Conservation (phyloP, 2,329 filamentous ascomycete species). For the Biscogniauxia sp. region DNA sequence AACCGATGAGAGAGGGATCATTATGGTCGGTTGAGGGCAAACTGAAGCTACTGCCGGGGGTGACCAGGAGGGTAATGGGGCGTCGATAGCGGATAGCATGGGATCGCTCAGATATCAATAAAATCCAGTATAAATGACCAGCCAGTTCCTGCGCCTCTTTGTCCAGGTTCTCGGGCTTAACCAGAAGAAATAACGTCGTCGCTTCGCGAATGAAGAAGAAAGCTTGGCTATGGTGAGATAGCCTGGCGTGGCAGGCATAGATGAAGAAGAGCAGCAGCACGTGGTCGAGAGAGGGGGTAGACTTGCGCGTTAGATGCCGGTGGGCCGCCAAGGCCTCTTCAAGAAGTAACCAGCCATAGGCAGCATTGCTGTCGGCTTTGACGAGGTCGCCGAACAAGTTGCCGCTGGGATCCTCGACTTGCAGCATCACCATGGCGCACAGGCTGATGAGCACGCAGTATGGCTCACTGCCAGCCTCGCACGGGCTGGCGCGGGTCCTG, state of each 20-base stretch:
- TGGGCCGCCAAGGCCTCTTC: constrained; percentile 37
- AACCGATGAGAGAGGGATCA: constrained; percentile 35
- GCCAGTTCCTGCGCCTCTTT: constrained; percentile 26
- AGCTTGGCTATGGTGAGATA: constrained; percentile 43
- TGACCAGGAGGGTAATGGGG: constrained; percentile 43
- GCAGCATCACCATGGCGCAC: constrained; percentile 41
- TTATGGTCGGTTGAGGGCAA: constrained; percentile 23
- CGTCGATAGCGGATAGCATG: constrained; percentile 45
- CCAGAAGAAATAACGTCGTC: constrained; percentile 38
- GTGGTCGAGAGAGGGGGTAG: constrained; percentile 38
- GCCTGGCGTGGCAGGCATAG: constrained; percentile 42
- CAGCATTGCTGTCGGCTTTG: constrained; percentile 34
- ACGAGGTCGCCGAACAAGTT: constrained; percentile 33
- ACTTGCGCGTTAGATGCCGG: constrained; percentile 32
- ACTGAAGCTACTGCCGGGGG: constrained; percentile 31
- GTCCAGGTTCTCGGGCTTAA: constrained; percentile 31
- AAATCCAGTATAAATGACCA: constrained; percentile 42
- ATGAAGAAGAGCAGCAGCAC: constrained; percentile 43
- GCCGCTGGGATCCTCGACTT: constrained; percentile 38
- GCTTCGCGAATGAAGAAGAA: constrained; percentile 45
- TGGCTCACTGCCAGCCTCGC: constrained; percentile 33
- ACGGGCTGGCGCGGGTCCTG: constrained; percentile 19
- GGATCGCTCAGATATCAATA: constrained; percentile 42
- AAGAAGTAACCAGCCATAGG: constrained; percentile 38
- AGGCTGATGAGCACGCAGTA: constrained; percentile 38